Evolutionary conservation across 179 eudicot species (phyloP), one percentile per base, ranked within the genome.

Genomic region (Heliamphora pulchella): DNA sequence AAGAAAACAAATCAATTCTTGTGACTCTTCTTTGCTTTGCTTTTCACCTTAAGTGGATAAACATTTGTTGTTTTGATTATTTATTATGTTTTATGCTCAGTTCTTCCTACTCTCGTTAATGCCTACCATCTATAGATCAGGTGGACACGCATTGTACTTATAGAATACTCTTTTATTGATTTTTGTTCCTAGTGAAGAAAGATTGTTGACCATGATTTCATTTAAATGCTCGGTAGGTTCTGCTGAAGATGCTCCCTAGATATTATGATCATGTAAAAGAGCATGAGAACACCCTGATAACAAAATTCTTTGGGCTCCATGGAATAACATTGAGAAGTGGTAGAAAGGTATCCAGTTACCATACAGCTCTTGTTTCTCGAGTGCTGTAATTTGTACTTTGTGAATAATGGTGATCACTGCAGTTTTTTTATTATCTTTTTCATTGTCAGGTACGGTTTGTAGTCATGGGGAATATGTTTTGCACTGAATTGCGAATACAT

Each of bases 381-480:
- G 20, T 67, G 62, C 74, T 68, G 10, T 41, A 50, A 55, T 44
- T 48, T 74, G 4, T 46, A 18, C 68, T 47, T 70, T 50, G 51
- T 39, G 15, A 75, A 74, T 18, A 14, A 15, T 72, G 51, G 9
- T 55, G 43, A 20, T 31, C 31, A 31, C 31, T 31, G 31, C 31
- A 31, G 31, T 31, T 31, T 62, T 61, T 43, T 22, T 68, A 10
- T 80, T 20, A 41, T 75, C 2, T 13, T 15, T 82, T 67, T 66
- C 58, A 61, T 84, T 78, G 82, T 54, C 90, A 94, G 98, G 96
- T 91, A 14, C 94, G 93, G 9, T 96, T 96, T 84, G 94, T 96
- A 78, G 99, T 96, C 77, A 96, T 94, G 99, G 99, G 99, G 58
- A 96, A 96, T 79, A 94, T 96, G 98, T 94, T 96, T 83, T 88